Evolutionary conservation across 805 yeast genomes (phyloP).

Genomic region (Diddensiella transvaalensis): DNA sequence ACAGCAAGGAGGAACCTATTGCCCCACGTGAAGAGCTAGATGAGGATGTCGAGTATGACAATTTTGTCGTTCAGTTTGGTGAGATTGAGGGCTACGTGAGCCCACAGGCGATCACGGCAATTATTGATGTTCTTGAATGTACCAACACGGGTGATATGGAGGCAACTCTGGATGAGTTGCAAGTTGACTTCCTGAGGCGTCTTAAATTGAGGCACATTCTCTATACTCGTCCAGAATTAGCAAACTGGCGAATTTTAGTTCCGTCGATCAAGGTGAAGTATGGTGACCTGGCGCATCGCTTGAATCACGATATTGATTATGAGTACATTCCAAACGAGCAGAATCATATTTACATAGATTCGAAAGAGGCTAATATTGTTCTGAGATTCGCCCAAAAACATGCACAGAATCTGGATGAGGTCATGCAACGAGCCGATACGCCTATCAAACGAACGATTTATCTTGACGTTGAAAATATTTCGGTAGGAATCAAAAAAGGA

Average conservation of each 20-base stretch:
- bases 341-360: constrained; percentile 20
- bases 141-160: constrained; percentile 41
- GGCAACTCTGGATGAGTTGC: constrained; percentile 60
- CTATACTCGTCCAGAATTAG: constrained; percentile 34
- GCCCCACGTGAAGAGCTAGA: constrained; percentile 20
- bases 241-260: constrained; percentile 46
- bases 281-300: constrained; percentile 7
- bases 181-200: constrained; percentile 51
- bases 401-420: constrained; percentile 17
- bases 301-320: neutral
- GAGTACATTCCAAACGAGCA: constrained; percentile 4
- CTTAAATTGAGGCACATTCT: constrained; percentile 37
- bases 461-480: constrained; percentile 20
- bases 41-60: constrained; percentile 49
- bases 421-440: constrained; percentile 15
- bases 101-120: constrained; percentile 41
- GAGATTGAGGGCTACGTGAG: constrained; percentile 45
- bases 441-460: constrained; percentile 18
- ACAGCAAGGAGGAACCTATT: constrained; percentile 9
- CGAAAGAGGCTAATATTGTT: constrained; percentile 18
- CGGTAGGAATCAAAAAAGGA: constrained; percentile 24
- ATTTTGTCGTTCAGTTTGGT: constrained; percentile 53
- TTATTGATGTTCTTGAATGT: constrained; percentile 38
- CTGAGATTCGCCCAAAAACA: constrained; percentile 15
- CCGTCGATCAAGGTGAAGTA: constrained; percentile 35